Percentiles rank a stretch among this genome's conserved stretches.
phyloP scores from a whole-genome alignment of 192 early-diverging fungal genomes.

The Umbelopsis isabellina region DNA sequence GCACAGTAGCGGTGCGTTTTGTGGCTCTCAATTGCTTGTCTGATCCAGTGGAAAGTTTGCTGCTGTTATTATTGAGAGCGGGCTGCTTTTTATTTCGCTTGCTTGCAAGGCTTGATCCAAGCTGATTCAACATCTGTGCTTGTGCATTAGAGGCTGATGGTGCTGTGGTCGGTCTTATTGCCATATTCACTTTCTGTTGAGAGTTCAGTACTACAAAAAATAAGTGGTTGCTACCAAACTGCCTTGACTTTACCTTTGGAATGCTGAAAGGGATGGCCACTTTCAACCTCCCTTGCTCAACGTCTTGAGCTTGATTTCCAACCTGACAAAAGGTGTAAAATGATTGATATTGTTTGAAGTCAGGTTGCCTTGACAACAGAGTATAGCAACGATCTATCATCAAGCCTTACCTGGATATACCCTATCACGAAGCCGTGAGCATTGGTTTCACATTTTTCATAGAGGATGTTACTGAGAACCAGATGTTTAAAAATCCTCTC shows the following conservation, averaged over 20 bases:
- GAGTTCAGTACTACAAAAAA: too few species aligned
- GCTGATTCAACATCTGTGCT: too few species aligned
- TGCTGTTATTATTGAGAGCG: too few species aligned
- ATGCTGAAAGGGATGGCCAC: neutral
- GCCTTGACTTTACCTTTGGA: neutral
- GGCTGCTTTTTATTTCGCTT: too few species aligned
- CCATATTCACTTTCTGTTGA: too few species aligned
- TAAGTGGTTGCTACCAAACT: too few species aligned
- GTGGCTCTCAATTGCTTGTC: too few species aligned
- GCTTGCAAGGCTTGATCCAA: too few species aligned
- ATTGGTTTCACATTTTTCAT: constrained; percentile 64
- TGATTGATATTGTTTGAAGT: neutral
- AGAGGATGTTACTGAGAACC: constrained; percentile 62
- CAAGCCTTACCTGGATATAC: constrained; percentile 25
- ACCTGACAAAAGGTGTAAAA: neutral
- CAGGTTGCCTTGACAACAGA: neutral
- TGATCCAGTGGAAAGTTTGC: too few species aligned
- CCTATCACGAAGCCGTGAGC: constrained; percentile 57
- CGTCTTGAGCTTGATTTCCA: neutral
- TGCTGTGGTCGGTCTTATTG: too few species aligned
- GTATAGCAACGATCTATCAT: neutral
- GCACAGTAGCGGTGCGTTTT: too few species aligned
- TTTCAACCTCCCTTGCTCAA: neutral
- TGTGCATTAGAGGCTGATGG: too few species aligned
- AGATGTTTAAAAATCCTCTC: constrained; percentile 78